Conservation (phyloP, 2,329 filamentous ascomycete genomes). For the Verticillium tricorpus region DNA sequence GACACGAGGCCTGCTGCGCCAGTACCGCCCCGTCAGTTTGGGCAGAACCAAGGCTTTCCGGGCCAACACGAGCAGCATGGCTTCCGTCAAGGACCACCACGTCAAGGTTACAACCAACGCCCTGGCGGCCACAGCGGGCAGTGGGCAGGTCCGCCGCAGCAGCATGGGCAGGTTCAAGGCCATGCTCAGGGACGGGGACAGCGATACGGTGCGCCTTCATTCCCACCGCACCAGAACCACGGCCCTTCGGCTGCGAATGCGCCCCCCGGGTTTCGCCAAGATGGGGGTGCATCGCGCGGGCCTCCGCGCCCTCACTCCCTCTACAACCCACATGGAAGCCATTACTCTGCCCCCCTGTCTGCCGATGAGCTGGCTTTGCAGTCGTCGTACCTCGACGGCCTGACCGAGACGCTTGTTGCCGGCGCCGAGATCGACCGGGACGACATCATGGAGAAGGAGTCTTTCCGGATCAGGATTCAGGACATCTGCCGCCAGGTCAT, state of each 20-base stretch:
- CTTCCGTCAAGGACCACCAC: background rate
- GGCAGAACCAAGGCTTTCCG: background rate
- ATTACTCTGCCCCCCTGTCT: conserved; percentile 20
- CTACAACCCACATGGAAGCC: conserved; percentile 23
- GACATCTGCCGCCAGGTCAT: conserved; percentile 58
- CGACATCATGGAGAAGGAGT: conserved; percentile 68
- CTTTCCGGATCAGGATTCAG: conserved; percentile 63
- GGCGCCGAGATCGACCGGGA: conserved; percentile 56
- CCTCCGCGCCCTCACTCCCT: conserved; percentile 6
- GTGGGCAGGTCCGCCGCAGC: conserved; percentile 10
- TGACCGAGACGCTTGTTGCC: conserved; percentile 46
- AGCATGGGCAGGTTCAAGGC: conserved; percentile 12
- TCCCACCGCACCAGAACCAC: background rate
- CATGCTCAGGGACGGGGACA: background rate
- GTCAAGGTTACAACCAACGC: background rate
- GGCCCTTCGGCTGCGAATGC: background rate
- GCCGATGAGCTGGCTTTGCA: conserved; percentile 45
- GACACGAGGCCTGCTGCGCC: conserved; percentile 36
- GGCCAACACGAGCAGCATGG: background rate
- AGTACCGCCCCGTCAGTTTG: background rate
- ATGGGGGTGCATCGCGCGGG: background rate
- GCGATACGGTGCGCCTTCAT: background rate
- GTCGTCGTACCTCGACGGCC: conserved; percentile 40
- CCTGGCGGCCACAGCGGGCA: background rate
- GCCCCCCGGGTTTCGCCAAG: background rate